phyloP scores from a whole-genome alignment of 2,329 filamentous ascomycete species.

The Fusarium sp. region DNA sequence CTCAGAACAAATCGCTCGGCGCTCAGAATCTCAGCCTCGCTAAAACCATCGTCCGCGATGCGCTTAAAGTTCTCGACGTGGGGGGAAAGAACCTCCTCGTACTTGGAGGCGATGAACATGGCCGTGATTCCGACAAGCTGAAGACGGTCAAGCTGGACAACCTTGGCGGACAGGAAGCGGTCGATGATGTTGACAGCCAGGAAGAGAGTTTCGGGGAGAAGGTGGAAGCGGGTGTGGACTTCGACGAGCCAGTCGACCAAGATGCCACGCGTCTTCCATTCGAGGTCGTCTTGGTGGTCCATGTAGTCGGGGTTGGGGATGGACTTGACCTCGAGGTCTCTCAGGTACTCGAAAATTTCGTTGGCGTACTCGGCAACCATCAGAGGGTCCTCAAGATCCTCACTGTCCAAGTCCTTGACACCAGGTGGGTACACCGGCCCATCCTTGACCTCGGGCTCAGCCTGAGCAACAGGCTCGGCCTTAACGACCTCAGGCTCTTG shows the following conservation, averaged over 20 bases:
- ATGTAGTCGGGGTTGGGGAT: slow-evolving; percentile 95
- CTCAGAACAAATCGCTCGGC: slow-evolving; percentile 96
- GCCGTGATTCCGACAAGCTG: slow-evolving; percentile 97
- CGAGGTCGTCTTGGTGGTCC: slow-evolving; percentile 91
- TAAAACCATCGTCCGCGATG: slow-evolving; percentile 96
- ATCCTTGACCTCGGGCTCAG: slow-evolving; percentile 30
- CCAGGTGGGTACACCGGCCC: slow-evolving; percentile 37
- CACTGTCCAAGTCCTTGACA: slow-evolving; percentile 78
- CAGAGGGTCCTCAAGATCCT: slow-evolving; percentile 92
- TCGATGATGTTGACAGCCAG: slow-evolving; percentile 98
- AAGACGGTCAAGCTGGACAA: slow-evolving; percentile 94
- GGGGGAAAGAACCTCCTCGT: slow-evolving; percentile 96
- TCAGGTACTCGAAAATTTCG: slow-evolving; percentile 97
- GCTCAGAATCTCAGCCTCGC: slow-evolving; percentile 92
- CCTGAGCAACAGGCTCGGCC: slow-evolving; percentile 9
- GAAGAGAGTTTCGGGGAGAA: slow-evolving; percentile 96
- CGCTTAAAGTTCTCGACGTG: slow-evolving; percentile 98
- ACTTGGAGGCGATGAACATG: slow-evolving; percentile 99
- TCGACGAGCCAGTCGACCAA: slow-evolving; percentile 98
- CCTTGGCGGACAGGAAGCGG: slow-evolving; percentile 94
- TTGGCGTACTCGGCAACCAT: slow-evolving; percentile 98
- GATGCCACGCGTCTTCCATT: slow-evolving; percentile 99
- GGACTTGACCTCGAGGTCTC: slow-evolving; percentile 82
- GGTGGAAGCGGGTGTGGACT: slow-evolving; percentile 95
- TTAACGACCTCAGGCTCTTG: slow-evolving; percentile 37